Evolutionary conservation across 176 grass and related monocot species (phyloP).

Genomic region (Aegilops bicornis): DNA sequence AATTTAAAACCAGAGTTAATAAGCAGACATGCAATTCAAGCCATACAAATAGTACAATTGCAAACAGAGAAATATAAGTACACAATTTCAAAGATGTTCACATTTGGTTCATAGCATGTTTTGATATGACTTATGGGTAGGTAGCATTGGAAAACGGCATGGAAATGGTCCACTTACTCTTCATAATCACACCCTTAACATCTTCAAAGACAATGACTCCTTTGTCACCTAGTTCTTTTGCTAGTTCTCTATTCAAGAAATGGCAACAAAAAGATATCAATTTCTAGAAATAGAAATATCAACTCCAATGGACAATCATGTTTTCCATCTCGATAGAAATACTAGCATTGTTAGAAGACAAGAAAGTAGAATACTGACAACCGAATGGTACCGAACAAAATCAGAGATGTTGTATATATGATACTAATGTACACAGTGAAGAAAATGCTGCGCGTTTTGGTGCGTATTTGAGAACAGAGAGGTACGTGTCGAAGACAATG

Average conservation of each 20-base stretch:
- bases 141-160: background rate
- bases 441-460: too few species aligned
- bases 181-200: conserved; percentile 80
- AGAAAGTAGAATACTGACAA: background rate
- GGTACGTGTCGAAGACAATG: too few species aligned
- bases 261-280: conserved; percentile 25
- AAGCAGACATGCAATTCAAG: background rate
- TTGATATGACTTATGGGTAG: background rate
- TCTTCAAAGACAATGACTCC: conserved; percentile 77
- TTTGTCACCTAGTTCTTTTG: conserved; percentile 66
- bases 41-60: background rate
- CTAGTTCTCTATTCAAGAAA: conserved; percentile 74
- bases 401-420: background rate
- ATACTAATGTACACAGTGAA: too few species aligned
- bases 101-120: conserved; percentile 12
- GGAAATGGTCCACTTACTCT: conserved; percentile 47
- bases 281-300: background rate
- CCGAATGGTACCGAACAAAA: background rate
- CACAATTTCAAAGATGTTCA: background rate
- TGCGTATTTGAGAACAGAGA: too few species aligned
- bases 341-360: background rate
- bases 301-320: background rate
- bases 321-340: background rate
- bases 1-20: background rate
- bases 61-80: background rate